Percentiles rank a stretch among this genome's conserved stretches.
Conservation (phyloP, 1,139 yeast genomes). For the Trichomonascaceae sp. region DNA sequence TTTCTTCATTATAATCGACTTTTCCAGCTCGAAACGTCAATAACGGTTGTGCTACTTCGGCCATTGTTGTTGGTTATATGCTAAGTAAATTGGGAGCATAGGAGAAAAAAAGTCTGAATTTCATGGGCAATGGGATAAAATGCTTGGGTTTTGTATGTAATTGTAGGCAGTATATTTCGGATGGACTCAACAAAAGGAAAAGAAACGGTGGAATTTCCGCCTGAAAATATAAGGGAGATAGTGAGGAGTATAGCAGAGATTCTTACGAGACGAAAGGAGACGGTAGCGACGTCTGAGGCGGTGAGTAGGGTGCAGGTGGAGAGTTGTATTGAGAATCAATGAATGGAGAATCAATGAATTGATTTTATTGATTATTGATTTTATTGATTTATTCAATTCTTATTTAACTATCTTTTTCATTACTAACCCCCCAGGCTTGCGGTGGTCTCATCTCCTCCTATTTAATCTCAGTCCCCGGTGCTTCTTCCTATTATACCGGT, state of each 20-base stretch:
- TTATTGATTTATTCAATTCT: neutral
- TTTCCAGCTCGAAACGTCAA: conserved; percentile 79
- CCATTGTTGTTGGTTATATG: conserved; percentile 4
- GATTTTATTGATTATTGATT: too few relatives aligned
- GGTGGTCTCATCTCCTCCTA: conserved; percentile 82
- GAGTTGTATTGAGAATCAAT: too few relatives aligned
- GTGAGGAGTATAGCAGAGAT: conserved; percentile 54
- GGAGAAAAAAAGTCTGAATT: neutral
- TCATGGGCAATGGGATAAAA: neutral
- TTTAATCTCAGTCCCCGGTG: conserved; percentile 77
- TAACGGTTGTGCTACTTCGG: conserved; percentile 19
- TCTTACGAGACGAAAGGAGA: conserved; percentile 48
- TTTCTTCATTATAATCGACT: conserved; percentile 64
- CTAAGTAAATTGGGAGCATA: neutral
- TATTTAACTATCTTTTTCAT: neutral
- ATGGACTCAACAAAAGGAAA: neutral
- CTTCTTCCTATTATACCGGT: conserved; percentile 76
- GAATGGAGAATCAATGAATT: too few relatives aligned
- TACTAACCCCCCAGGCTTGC: conserved; percentile 47
- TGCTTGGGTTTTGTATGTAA: neutral
- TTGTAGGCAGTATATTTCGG: neutral
- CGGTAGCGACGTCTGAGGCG: conserved; percentile 76
- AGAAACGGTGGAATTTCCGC: conserved; percentile 44
- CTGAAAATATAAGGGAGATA: conserved; percentile 44
- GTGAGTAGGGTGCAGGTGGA: conserved; percentile 17